Conservation (phyloP, 1,284 basidiomycete genomes). For the Stereum hirsutum region DNA sequence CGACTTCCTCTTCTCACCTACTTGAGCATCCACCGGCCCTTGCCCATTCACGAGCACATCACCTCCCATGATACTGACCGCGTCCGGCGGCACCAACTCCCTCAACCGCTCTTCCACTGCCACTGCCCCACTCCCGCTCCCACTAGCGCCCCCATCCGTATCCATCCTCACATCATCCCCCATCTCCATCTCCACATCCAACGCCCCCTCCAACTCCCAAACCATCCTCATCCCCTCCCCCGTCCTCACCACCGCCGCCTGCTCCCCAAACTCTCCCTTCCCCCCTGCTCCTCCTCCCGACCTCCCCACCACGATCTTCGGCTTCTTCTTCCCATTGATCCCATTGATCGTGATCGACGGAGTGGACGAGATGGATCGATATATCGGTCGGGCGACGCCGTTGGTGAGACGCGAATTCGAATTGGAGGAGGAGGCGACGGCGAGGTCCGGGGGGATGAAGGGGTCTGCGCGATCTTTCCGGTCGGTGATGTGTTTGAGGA, state of each 20-base stretch:
- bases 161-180: too few relatives aligned
- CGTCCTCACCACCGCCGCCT: slow-evolving; percentile 71
- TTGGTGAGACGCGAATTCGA: slow-evolving; percentile 5
- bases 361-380: too few relatives aligned
- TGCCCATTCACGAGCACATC: too few relatives aligned
- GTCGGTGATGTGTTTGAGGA: slow-evolving; percentile 86
- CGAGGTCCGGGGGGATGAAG: slow-evolving; percentile 42
- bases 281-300: slow-evolving; percentile 66
- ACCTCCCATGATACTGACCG: too few relatives aligned
- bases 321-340: slow-evolving; percentile 39
- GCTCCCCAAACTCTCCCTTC: slow-evolving; percentile 60
- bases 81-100: too few relatives aligned
- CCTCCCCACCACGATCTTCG: slow-evolving; percentile 69
- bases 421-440: too few relatives aligned
- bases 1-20: too few relatives aligned
- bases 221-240: slow-evolving; percentile 67
- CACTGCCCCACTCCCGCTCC: too few relatives aligned
- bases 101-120: too few relatives aligned
- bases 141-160: too few relatives aligned
- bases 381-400: slow-evolving; percentile 6
- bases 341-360: slow-evolving; percentile 18
- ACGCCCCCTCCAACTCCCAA: slow-evolving; percentile 40
- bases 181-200: too few relatives aligned
- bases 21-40: too few relatives aligned
- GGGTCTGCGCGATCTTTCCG: slow-evolving; percentile 71